Evolutionary conservation across 2,329 filamentous ascomycete species (phyloP).

Genomic region (Dactylonectria estremocensis): DNA sequence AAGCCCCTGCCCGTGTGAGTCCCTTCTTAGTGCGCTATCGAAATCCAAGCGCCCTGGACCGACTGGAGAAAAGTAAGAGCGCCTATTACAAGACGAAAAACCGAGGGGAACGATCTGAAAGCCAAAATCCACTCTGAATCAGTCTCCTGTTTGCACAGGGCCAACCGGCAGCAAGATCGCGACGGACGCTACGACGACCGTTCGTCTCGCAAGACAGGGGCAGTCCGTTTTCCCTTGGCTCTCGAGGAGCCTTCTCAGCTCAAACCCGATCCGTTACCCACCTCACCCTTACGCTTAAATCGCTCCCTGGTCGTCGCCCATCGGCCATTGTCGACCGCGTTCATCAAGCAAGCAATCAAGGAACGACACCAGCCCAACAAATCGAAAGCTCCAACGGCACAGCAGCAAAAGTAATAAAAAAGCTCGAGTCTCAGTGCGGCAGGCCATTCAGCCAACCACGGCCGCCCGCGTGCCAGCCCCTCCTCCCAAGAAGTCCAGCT

Average conservation of each 20-base stretch:
- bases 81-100: neutral
- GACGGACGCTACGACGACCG: neutral
- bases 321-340: too few relatives aligned
- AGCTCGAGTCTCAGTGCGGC: conserved; percentile 20
- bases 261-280: neutral
- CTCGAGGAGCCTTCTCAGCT: neutral
- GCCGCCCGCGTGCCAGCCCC: neutral
- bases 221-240: conserved; percentile 1
- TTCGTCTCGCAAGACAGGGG: neutral
- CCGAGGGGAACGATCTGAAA: neutral
- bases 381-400: conserved; percentile 7
- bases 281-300: neutral
- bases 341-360: neutral
- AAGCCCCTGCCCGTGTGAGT: conserved; percentile 14
- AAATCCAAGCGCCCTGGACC: conserved; percentile 25
- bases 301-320: neutral
- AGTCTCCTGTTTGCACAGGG: neutral
- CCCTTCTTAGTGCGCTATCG: conserved; percentile 16
- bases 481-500: neutral
- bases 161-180: neutral
- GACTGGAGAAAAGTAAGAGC: conserved; percentile 8
- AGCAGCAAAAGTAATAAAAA: conserved; percentile 1
- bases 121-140: conserved; percentile 10
- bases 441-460: conserved; percentile 19
- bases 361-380: neutral